A percentile compares a stretch with the other conserved stretches of the same genome.
phyloP scores from a whole-genome alignment of 228 moss, liverwort and hornwort genomes.

The Sphagnum fallax region DNA sequence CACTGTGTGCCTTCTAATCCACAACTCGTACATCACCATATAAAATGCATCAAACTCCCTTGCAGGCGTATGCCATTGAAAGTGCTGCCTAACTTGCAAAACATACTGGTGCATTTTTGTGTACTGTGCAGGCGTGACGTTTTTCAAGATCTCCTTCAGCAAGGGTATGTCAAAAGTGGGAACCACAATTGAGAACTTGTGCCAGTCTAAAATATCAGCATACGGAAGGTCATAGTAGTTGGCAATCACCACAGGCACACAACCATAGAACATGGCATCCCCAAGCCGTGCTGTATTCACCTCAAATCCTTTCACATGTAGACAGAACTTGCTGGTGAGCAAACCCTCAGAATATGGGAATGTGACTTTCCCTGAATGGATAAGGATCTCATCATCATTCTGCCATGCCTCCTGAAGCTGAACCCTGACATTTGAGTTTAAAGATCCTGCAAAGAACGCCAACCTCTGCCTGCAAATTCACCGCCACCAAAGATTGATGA shows the following conservation, averaged over 20 bases:
- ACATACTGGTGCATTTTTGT: constrained; percentile 46
- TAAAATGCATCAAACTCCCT: constrained; percentile 55
- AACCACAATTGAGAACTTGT: constrained; percentile 53
- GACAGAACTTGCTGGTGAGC: constrained; percentile 65
- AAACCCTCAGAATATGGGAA: constrained; percentile 56
- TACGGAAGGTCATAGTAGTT: constrained; percentile 71
- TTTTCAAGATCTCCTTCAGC: constrained; percentile 41
- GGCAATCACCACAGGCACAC: constrained; percentile 72
- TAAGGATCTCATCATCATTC: constrained; percentile 43
- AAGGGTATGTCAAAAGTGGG: constrained; percentile 33
- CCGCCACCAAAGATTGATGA: no score
- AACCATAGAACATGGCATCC: constrained; percentile 69
- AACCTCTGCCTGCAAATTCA: constrained; percentile 31
- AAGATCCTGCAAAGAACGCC: constrained; percentile 67
- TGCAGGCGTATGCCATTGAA: constrained; percentile 50
- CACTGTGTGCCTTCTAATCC: constrained; percentile 51
- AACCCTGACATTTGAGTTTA: constrained; percentile 52
- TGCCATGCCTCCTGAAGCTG: constrained; percentile 40
- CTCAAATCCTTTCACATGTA: constrained; percentile 73
- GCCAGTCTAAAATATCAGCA: constrained; percentile 69
- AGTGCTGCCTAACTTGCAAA: constrained; percentile 57
- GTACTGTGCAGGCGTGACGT: constrained; percentile 23
- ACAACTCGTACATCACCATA: constrained; percentile 73
- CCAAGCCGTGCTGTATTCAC: constrained; percentile 72
- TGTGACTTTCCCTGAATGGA: constrained; percentile 28